Conservation (phyloP, 176 grass and related monocot species). For the Zizania latifolia region DNA sequence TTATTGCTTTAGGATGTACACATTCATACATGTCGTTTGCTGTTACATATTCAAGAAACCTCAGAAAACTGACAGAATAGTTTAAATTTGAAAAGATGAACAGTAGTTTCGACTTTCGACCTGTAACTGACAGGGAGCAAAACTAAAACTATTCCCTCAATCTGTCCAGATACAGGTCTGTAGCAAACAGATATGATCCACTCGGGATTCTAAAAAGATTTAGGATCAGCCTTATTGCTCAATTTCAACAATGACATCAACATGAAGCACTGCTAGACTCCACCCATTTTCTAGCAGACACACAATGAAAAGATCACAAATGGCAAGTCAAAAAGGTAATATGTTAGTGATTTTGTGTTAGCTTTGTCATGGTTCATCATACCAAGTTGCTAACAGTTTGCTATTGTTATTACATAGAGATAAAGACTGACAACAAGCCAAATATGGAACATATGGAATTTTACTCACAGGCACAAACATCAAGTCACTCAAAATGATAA, state of each 20-base stretch:
- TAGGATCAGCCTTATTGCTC: neutral
- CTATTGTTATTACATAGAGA: neutral
- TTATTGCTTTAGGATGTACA: neutral
- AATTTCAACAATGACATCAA: neutral
- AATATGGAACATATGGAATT: neutral
- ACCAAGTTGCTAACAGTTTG: neutral
- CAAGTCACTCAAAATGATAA: neutral
- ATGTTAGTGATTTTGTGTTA: neutral
- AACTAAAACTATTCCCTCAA: neutral
- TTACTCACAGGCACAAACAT: neutral
- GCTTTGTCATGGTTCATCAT: neutral
- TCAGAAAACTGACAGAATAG: neutral
- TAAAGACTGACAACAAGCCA: neutral
- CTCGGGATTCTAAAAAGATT: neutral
- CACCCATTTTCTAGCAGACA: neutral
- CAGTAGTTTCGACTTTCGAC: neutral
- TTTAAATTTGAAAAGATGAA: neutral
- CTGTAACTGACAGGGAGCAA: neutral
- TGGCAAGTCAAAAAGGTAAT: neutral
- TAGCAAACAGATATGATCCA: conserved; percentile 7
- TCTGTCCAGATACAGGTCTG: neutral
- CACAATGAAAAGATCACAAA: neutral
- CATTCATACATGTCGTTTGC: neutral
- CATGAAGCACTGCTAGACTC: neutral
- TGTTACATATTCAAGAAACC: neutral